These are phyloP conservation scores for Thielaviopsis euricoi DNA, from an alignment of 2,329 filamentous ascomycete genomes.

Conservation along the genomic window DNA sequence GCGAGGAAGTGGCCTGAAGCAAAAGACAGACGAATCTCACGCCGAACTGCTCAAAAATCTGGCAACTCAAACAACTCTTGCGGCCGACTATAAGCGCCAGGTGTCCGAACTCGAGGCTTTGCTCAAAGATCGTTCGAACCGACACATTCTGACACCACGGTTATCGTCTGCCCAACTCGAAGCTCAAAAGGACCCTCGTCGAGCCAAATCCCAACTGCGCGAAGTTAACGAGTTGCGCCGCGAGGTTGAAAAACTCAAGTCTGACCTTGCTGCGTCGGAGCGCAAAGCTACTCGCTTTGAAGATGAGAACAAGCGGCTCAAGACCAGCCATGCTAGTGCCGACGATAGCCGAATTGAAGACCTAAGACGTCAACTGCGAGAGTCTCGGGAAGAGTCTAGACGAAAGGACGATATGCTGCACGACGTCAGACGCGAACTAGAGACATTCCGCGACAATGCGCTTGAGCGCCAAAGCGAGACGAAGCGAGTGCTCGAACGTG, in stretches of 20 bases:
- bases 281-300: slow-evolving; percentile 24
- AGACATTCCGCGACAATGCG: slow-evolving; percentile 34
- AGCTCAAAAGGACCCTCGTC: slow-evolving; percentile 35
- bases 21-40: slow-evolving; percentile 22
- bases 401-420: slow-evolving; percentile 34
- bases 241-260: slow-evolving; percentile 35
- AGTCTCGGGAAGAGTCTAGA: slow-evolving; percentile 26
- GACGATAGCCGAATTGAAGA: slow-evolving; percentile 6
- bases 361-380: slow-evolving; percentile 21
- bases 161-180: slow-evolving; percentile 36
- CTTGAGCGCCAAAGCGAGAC: slow-evolving; percentile 38
- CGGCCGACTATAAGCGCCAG: slow-evolving; percentile 39
- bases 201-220: slow-evolving; percentile 35
- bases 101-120: slow-evolving; percentile 41
- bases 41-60: slow-evolving; percentile 35
- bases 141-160: slow-evolving; percentile 28
- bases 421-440: slow-evolving; percentile 34
- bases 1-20: background rate
- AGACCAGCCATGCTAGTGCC: slow-evolving; percentile 8
- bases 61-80: slow-evolving; percentile 38
- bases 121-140: slow-evolving; percentile 26
- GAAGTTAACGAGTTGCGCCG: slow-evolving; percentile 34
- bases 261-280: slow-evolving; percentile 31
- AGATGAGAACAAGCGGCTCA: slow-evolving; percentile 20
- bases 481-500: slow-evolving; percentile 36